phyloP scores from a whole-genome alignment of 495 filamentous ascomycete genomes.

The Hypoxylon lienhwacheense region DNA sequence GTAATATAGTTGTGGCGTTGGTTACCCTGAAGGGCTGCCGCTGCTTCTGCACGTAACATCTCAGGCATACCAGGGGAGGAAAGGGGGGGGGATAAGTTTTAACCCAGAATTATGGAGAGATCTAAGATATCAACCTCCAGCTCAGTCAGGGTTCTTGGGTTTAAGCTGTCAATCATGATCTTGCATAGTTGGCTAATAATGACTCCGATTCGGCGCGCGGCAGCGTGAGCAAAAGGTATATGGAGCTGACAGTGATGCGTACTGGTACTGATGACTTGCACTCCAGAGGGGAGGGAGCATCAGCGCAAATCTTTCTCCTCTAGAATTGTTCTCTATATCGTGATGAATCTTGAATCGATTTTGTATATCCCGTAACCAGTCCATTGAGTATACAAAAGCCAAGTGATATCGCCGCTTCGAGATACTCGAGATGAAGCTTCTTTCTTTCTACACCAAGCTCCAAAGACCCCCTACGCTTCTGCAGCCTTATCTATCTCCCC shows the following conservation, averaged over 20 bases:
- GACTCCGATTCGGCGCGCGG: slow-evolving; percentile 38
- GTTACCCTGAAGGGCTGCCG: slow-evolving; percentile 27
- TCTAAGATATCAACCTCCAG: slow-evolving; percentile 37
- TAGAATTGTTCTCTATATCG: slow-evolving; percentile 14
- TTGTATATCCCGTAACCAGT: slow-evolving; percentile 14
- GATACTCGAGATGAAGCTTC: slow-evolving; percentile 28
- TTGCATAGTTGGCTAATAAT: slow-evolving; percentile 33
- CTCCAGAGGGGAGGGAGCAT: slow-evolving; percentile 20
- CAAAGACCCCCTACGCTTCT: slow-evolving; percentile 28
- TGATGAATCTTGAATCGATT: slow-evolving; percentile 17
- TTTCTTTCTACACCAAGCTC: slow-evolving; percentile 30
- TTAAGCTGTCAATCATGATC: slow-evolving; percentile 37
- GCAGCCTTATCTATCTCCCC: slow-evolving; percentile 29
- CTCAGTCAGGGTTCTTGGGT: slow-evolving; percentile 41
- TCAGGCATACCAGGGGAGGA: slow-evolving; percentile 24
- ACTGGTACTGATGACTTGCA: slow-evolving; percentile 22
- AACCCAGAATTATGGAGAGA: slow-evolving; percentile 27
- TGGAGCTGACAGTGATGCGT: slow-evolving; percentile 28
- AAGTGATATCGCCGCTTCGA: slow-evolving; percentile 28
- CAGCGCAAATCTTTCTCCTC: slow-evolving; percentile 18
- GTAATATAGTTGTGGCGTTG: slow-evolving; percentile 29
- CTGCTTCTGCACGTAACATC: slow-evolving; percentile 30
- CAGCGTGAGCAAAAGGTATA: slow-evolving; percentile 14
- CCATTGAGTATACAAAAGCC: slow-evolving; percentile 36
- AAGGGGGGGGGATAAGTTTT: too few species aligned